These are phyloP conservation scores for Fragilaria radians DNA, from an alignment of 108 stramenopile species.

Conservation along the genomic window DNA sequence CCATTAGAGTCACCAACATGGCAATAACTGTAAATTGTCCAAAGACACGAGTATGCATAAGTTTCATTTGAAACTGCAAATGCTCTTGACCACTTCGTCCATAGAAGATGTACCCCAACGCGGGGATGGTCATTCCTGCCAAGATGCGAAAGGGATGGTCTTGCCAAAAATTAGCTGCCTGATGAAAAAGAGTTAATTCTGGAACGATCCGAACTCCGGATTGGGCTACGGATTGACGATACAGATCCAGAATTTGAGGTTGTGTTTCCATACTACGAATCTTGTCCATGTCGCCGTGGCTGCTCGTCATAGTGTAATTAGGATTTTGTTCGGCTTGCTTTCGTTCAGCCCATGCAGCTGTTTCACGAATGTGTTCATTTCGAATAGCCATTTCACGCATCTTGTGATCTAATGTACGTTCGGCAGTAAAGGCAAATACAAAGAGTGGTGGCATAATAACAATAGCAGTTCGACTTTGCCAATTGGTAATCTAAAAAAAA, in stretches of 20 bases:
- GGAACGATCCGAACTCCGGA: conserved; percentile 72
- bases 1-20: conserved; percentile 69
- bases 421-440: conserved; percentile 52
- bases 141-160: conserved; percentile 75
- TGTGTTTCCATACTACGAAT: conserved; percentile 22
- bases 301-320: conserved; percentile 10
- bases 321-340: conserved; percentile 20
- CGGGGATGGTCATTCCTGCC: conserved; percentile 49
- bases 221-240: conserved; percentile 41
- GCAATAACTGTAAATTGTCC: conserved; percentile 76
- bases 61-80: conserved; percentile 48
- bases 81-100: conserved; percentile 61
- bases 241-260: conserved; percentile 37
- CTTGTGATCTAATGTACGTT: conserved; percentile 48
- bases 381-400: conserved; percentile 71
- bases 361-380: conserved; percentile 46
- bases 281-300: neutral
- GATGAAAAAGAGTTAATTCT: conserved; percentile 39
- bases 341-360: conserved; percentile 69
- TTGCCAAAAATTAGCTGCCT: conserved; percentile 68
- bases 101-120: conserved; percentile 64
- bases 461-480: conserved; percentile 41
- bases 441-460: conserved; percentile 75
- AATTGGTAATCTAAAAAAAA: conserved; percentile 29
- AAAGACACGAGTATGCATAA: conserved; percentile 84